phyloP scores from a whole-genome alignment of 2,329 filamentous ascomycete species.

The Ophioceras dolichostomum region DNA sequence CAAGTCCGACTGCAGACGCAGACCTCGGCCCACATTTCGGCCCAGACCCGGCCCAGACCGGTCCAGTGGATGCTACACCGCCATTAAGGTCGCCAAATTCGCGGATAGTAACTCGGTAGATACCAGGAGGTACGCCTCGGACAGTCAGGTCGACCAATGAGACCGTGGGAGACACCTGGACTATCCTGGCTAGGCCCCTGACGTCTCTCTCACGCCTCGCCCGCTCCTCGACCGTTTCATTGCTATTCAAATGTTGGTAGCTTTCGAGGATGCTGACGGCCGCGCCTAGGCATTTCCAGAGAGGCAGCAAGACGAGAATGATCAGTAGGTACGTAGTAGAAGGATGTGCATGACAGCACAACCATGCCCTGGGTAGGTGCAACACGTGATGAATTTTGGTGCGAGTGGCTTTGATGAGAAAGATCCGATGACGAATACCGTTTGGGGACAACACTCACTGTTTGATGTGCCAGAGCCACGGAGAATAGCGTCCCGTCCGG shows the following conservation, averaged over 20 bases:
- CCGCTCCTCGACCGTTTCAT: constrained; percentile 12
- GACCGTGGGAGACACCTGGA: constrained; percentile 67
- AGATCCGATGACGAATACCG: too few species aligned
- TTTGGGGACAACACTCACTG: constrained; percentile 41
- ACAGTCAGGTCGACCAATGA: constrained; percentile 84
- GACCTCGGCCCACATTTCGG: neutral
- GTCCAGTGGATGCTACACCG: constrained; percentile 72
- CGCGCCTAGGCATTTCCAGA: constrained; percentile 39
- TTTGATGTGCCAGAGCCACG: constrained; percentile 78
- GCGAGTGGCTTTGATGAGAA: too few species aligned
- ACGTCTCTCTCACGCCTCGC: constrained; percentile 42
- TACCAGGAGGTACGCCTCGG: constrained; percentile 67
- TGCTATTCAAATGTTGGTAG: constrained; percentile 41
- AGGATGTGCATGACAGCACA: too few species aligned
- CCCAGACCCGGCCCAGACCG: constrained; percentile 55
- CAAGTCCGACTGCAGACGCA: too few species aligned
- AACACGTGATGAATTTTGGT: too few species aligned
- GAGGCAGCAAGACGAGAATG: too few species aligned
- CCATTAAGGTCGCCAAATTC: constrained; percentile 77
- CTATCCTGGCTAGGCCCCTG: constrained; percentile 81
- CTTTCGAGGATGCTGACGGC: constrained; percentile 96
- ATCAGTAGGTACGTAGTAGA: too few species aligned
- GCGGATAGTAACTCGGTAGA: constrained; percentile 73
- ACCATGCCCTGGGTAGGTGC: too few species aligned
- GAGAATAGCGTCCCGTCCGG: constrained; percentile 87